These are phyloP conservation scores for Botryotinia narcissicola DNA, from an alignment of 2,329 filamentous ascomycete species.

Conservation along the genomic window DNA sequence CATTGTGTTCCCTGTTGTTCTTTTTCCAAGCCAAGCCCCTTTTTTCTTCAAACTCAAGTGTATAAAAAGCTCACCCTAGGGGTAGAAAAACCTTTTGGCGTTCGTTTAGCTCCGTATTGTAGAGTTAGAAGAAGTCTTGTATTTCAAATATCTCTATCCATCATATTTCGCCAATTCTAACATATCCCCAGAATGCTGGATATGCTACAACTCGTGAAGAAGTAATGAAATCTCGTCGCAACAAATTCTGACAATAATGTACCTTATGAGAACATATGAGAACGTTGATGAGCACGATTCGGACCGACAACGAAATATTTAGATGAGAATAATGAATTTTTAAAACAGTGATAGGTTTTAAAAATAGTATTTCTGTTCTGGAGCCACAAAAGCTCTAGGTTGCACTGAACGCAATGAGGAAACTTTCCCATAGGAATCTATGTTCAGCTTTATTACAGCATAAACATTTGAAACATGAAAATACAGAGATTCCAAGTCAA, in stretches of 20 bases:
- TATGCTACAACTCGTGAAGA: background rate
- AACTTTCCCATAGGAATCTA: background rate
- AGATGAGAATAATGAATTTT: rapidly evolving
- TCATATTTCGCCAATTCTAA: background rate
- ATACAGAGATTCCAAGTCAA: background rate
- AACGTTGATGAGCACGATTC: background rate
- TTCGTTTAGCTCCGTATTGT: background rate
- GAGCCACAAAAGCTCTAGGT: background rate
- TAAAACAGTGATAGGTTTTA: background rate
- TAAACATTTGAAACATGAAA: background rate
- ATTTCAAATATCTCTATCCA: background rate
- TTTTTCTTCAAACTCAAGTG: background rate
- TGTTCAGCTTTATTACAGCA: background rate
- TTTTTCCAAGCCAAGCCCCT: background rate
- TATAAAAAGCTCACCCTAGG: background rate
- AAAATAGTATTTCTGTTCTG: background rate
- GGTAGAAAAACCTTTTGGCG: rapidly evolving
- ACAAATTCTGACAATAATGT: rapidly evolving
- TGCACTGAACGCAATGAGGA: background rate
- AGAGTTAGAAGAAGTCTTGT: background rate
- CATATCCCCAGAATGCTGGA: background rate
- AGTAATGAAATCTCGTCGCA: background rate
- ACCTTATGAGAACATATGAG: background rate
- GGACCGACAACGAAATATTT: background rate
- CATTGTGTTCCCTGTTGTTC: background rate